phyloP scores from a whole-genome alignment of 371 early-diverging fungal species.

The Blastocladiella emersonii region DNA sequence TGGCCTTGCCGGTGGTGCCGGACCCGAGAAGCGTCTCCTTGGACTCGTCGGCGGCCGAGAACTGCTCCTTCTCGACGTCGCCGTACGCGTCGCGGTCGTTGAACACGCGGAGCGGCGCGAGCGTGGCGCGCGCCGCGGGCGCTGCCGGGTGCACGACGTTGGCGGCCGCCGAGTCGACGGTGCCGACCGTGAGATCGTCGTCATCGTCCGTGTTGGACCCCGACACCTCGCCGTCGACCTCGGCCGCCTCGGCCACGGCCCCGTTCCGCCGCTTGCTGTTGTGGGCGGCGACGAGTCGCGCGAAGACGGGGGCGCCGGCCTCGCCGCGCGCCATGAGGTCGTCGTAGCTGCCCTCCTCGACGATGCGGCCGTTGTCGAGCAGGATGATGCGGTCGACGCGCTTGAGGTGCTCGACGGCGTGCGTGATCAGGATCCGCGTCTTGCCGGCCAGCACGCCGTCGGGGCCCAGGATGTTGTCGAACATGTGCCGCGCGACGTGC shows the following conservation, averaged over 20 bases:
- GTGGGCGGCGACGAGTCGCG: slow-evolving; percentile 12
- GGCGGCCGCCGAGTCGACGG: not conserved
- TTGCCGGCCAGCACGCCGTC: slow-evolving; percentile 47
- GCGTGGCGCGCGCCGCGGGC: not conserved
- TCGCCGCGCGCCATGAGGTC: slow-evolving; percentile 19
- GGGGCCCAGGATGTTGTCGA: slow-evolving; percentile 68
- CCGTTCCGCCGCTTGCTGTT: not conserved
- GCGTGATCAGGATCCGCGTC: slow-evolving; percentile 44
- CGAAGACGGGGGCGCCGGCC: slow-evolving; percentile 7
- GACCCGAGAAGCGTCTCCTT: too few relatives aligned
- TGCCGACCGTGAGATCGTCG: too few relatives aligned
- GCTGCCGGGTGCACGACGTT: not conserved
- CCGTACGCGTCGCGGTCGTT: not conserved
- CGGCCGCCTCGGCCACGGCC: not conserved
- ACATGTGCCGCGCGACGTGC: slow-evolving; percentile 71
- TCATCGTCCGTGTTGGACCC: not conserved
- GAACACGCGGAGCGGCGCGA: not conserved
- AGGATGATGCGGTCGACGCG: slow-evolving; percentile 28
- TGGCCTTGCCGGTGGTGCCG: too few relatives aligned
- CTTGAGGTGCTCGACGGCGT: slow-evolving; percentile 35
- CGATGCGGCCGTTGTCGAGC: slow-evolving; percentile 27
- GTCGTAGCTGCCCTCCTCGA: slow-evolving; percentile 28
- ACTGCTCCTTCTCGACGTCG: too few relatives aligned
- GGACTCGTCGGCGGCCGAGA: too few relatives aligned
- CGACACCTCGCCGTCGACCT: not conserved